phyloP scores from a whole-genome alignment of 257 asterid species.

The Primulina eburnea region DNA sequence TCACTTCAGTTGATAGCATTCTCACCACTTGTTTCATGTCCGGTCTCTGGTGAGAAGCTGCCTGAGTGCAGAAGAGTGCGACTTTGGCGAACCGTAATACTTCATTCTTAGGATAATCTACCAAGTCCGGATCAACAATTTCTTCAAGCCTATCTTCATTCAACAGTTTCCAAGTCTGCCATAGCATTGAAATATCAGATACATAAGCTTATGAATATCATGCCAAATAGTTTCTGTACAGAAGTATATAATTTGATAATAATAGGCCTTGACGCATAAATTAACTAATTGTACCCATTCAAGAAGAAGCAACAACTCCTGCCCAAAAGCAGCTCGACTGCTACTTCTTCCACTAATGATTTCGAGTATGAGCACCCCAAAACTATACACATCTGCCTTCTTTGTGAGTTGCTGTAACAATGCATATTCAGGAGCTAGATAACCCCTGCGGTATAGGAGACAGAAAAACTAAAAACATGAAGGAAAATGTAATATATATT shows the following conservation, averaged over 20 bases:
- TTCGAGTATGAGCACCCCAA: slow-evolving; percentile 81
- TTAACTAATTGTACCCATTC: slow-evolving; percentile 60
- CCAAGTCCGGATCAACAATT: slow-evolving; percentile 61
- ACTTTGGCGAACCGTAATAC: slow-evolving; percentile 53
- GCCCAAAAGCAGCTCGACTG: slow-evolving; percentile 64
- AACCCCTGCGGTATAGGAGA: slow-evolving; percentile 51
- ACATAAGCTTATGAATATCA: not conserved
- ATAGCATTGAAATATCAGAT: slow-evolving; percentile 10
- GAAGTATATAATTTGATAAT: too few species aligned
- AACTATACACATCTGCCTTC: slow-evolving; percentile 80
- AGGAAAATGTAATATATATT: not conserved
- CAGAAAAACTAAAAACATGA: not conserved
- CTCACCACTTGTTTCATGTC: slow-evolving; percentile 74
- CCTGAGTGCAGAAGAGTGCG: slow-evolving; percentile 74
- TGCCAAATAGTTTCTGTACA: too few species aligned
- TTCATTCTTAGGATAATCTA: slow-evolving; percentile 47
- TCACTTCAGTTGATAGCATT: slow-evolving; percentile 63
- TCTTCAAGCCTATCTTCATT: slow-evolving; percentile 55
- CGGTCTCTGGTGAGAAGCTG: slow-evolving; percentile 65
- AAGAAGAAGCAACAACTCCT: slow-evolving; percentile 48
- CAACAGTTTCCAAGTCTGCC: slow-evolving; percentile 77
- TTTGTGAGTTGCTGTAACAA: slow-evolving; percentile 65
- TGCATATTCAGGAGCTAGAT: slow-evolving; percentile 82
- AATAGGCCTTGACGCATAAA: not conserved
- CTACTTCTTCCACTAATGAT: slow-evolving; percentile 70